Evolutionary conservation across 164 flowering plant species (phyloP).

Genomic region (Kingdonia uniflora): DNA sequence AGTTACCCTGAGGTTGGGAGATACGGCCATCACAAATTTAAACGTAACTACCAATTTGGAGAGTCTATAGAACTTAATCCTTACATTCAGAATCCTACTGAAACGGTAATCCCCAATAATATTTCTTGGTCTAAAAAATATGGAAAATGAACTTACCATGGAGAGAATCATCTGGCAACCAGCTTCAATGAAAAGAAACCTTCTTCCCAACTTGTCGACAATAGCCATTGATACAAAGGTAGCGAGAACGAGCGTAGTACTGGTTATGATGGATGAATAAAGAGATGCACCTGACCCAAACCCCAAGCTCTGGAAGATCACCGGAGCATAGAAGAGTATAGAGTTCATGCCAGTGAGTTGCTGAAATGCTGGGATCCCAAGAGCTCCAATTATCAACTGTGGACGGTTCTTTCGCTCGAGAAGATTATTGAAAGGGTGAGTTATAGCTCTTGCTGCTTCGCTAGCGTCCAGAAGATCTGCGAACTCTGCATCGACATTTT

Average conservation of each 20-base stretch:
- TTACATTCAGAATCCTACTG: no score
- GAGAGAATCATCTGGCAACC: slow-evolving; percentile 63
- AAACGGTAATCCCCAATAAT: no score
- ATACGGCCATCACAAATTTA: no score
- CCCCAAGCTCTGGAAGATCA: slow-evolving; percentile 78
- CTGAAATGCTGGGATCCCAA: slow-evolving; percentile 86
- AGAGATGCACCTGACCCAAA: slow-evolving; percentile 55
- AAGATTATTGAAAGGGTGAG: slow-evolving; percentile 72
- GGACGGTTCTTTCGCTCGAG: slow-evolving; percentile 58
- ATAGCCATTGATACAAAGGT: slow-evolving; percentile 64
- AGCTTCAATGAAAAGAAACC: slow-evolving; percentile 76
- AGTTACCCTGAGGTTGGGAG: no score
- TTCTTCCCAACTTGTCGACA: slow-evolving; percentile 74
- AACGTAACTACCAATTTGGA: no score
- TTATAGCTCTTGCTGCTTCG: slow-evolving; percentile 48
- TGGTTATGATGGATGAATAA: slow-evolving; percentile 59
- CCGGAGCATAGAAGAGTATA: slow-evolving; percentile 88
- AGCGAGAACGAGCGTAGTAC: slow-evolving; percentile 50
- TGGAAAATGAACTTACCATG: slow-evolving; percentile 39
- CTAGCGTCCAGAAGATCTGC: slow-evolving; percentile 74
- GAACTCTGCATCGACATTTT: slow-evolving; percentile 68
- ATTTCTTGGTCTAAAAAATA: no score
- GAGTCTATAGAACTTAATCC: no score
- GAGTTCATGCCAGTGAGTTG: slow-evolving; percentile 89
- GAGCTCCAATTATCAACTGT: slow-evolving; percentile 60